phyloP scores from a whole-genome alignment of 2,329 filamentous ascomycete species.

The Sarocladium oryzae region DNA sequence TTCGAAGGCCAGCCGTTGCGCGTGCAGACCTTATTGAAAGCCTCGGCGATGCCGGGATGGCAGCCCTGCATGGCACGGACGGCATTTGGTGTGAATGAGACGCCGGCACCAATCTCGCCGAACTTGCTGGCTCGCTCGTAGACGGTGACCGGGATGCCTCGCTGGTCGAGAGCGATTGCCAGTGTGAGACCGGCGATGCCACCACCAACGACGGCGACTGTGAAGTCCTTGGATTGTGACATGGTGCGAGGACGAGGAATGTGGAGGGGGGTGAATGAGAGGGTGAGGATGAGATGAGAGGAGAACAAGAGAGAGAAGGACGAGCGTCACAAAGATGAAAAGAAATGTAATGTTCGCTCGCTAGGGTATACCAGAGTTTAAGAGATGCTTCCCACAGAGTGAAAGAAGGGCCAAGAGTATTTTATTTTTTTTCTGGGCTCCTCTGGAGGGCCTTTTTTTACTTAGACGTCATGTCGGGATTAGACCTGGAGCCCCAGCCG shows the following conservation, averaged over 20 bases:
- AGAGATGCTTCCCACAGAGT: no score
- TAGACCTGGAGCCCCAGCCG: no score
- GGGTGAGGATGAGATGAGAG: background rate
- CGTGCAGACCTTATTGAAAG: conserved; percentile 28
- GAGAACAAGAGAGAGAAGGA: background rate
- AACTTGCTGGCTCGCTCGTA: conserved; percentile 39
- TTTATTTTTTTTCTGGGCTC: no score
- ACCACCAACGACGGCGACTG: conserved; percentile 43
- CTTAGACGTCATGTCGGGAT: no score
- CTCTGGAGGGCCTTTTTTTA: no score
- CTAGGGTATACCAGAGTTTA: no score
- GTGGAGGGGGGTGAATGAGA: background rate
- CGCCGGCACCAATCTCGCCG: conserved; percentile 43
- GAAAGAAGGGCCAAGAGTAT: no score
- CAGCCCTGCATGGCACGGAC: conserved; percentile 36
- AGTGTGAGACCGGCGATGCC: conserved; percentile 45
- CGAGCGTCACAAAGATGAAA: no score
- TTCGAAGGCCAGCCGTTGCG: conserved; percentile 24
- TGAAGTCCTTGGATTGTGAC: conserved; percentile 7
- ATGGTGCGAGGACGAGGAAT: background rate
- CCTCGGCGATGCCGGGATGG: conserved; percentile 28
- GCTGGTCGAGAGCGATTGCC: conserved; percentile 37
- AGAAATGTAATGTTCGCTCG: no score
- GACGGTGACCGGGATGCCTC: conserved; percentile 34
- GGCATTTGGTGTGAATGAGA: conserved; percentile 46